phyloP scores from a whole-genome alignment of 345 rosid species.

The Adansonia digitata region DNA sequence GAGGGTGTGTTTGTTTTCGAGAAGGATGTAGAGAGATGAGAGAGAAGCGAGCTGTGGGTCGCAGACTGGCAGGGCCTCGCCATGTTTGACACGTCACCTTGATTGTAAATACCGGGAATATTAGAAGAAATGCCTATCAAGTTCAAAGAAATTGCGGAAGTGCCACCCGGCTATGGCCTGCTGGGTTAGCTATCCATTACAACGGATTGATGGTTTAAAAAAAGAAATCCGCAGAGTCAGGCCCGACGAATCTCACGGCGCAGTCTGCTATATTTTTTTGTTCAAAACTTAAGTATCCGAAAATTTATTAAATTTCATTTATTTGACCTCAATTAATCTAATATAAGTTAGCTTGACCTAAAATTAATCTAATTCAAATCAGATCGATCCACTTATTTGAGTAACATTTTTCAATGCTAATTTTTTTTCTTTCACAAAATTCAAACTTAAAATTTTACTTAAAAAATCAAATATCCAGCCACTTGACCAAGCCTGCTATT shows the following conservation, averaged over 20 bases:
- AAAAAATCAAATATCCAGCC: too few relatives aligned
- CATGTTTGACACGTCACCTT: conserved; percentile 22
- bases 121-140: neutral
- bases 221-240: neutral
- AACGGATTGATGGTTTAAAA: neutral
- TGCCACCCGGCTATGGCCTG: conserved; percentile 9
- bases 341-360: too few relatives aligned
- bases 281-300: too few relatives aligned
- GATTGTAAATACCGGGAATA: conserved; percentile 15
- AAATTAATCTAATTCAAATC: too few relatives aligned
- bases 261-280: too few relatives aligned
- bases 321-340: too few relatives aligned
- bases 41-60: neutral
- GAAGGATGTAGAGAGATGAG: conserved; percentile 6
- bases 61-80: neutral
- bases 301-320: too few relatives aligned
- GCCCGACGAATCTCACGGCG: neutral
- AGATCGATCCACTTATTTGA: too few relatives aligned
- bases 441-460: too few relatives aligned
- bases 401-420: too few relatives aligned
- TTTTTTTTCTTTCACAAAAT: too few relatives aligned
- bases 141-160: neutral
- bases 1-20: conserved; percentile 42
- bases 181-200: neutral
- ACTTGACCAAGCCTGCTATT: too few relatives aligned